Base-by-base conservation (phyloP, 2,329 filamentous ascomycete species). In the Talaromyces atroroseus region DNA sequence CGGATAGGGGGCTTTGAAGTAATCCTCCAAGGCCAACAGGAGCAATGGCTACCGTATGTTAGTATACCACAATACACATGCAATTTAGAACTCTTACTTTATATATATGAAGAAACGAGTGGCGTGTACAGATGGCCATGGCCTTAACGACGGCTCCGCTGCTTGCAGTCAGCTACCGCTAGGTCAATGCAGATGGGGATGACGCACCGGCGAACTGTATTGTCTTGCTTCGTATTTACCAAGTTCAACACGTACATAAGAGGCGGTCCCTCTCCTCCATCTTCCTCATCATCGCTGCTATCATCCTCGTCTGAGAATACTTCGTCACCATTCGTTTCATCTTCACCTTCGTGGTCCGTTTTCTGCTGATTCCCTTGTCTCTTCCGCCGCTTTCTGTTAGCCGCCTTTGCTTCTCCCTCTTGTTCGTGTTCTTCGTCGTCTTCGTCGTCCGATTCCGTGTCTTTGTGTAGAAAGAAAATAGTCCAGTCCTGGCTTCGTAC, bases 91-190 rank as follows among this genome's bases (percentile, higher is more conserved):
- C 26, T 46, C 78, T 63, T 71, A 88, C 89, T 82, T 99, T 99
- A 78, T 99, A 99, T 61, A 99, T 99, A 74, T 99, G 94, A 63
- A 99, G 77, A 73, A 99, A 99, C 2, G 94, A 92, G 77, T 99
- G 94, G 45, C 94, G 82, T 7, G 94, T 99, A 78, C 94, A 99
- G 64, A 99, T 96, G 29, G 94, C 94, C 94, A 99, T 99, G 44
- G 94, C 90, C 71, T 97, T 97, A 58, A 97, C 92, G 50, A 96
- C 82, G 20, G 94, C 94, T 58, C 94, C 94, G 81, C 94, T 86
- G 59, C 26, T 48, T 29, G 26, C 60, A 52, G 64, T 65, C 52
- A 63, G 56, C 42, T 26, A 44, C 34, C 18, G 48, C 26, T 46
- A 20, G 23, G 49, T 11, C 8, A 40, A 52, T n/a, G 42, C 11